A percentile compares a stretch with the other conserved stretches of the same genome.
These are phyloP conservation scores for Heliamphora exappendiculata DNA, from an alignment of 148 eudicot species.

Conservation along the genomic window DNA sequence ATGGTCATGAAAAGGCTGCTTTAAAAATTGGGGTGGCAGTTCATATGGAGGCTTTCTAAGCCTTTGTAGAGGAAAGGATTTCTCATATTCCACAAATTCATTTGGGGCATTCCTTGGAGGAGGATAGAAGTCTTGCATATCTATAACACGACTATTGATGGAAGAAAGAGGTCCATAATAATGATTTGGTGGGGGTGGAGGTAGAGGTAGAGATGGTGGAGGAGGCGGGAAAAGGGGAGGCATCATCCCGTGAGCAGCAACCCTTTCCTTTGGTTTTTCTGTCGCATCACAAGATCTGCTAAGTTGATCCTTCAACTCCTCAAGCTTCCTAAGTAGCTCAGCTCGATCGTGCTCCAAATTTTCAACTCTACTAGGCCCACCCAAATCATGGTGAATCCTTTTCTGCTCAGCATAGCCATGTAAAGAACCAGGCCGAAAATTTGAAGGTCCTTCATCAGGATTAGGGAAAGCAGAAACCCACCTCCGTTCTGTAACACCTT, in stretches of 20 bases:
- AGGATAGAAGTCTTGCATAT: conserved; percentile 18
- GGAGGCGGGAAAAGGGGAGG: neutral
- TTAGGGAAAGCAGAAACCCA: conserved; percentile 25
- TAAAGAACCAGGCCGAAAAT: conserved; percentile 19
- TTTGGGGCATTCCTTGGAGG: conserved; percentile 13
- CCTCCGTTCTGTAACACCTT: conserved; percentile 12
- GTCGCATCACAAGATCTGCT: conserved; percentile 32
- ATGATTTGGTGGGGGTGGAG: conserved; percentile 26
- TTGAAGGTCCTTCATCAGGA: conserved; percentile 47
- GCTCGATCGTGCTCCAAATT: conserved; percentile 45
- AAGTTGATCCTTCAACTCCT: conserved; percentile 53
- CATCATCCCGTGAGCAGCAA: conserved; percentile 1
- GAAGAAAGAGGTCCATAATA: conserved; percentile 22
- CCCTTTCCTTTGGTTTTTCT: conserved; percentile 24
- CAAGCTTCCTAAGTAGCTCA: conserved; percentile 53
- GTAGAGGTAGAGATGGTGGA: neutral
- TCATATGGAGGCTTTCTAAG: conserved; percentile 18
- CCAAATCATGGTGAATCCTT: conserved; percentile 23
- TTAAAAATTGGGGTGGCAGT: conserved; percentile 20
- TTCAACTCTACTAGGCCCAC: conserved; percentile 35
- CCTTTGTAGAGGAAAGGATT: conserved; percentile 28
- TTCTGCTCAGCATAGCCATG: conserved; percentile 34
- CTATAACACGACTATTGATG: conserved; percentile 8
- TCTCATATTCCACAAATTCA: conserved; percentile 19
- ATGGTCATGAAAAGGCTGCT: conserved; percentile 20